Percentiles rank a stretch among this genome's conserved stretches.
These are phyloP conservation scores for Radiomyces spectabilis DNA, from an alignment of 192 early-diverging fungal genomes.

Conservation along the genomic window DNA sequence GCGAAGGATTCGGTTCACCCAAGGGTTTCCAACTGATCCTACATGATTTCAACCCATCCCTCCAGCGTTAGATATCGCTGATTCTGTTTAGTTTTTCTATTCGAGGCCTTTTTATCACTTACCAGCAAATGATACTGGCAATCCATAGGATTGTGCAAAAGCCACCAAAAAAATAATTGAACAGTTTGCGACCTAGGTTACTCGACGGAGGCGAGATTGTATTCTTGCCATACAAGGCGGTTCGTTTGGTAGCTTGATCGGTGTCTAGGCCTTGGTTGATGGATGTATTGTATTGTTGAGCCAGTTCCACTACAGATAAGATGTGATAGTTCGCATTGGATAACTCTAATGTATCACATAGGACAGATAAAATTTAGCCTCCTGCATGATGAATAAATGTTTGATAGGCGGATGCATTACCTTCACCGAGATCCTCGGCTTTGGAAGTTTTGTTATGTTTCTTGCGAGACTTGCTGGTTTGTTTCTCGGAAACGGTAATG, in stretches of 20 bases:
- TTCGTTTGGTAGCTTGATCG: conserved; percentile 21
- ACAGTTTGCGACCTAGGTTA: conserved; percentile 32
- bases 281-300: conserved; percentile 30
- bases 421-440: neutral
- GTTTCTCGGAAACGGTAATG: conserved; percentile 35
- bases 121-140: conserved; percentile 52
- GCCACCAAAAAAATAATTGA: conserved; percentile 56
- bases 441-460: conserved; percentile 7
- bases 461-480: conserved; percentile 9
- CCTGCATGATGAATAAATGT: neutral
- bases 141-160: conserved; percentile 67
- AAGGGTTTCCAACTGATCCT: conserved; percentile 58
- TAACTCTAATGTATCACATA: conserved; percentile 1
- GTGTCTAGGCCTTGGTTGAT: conserved; percentile 26
- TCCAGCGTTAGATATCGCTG: no score
- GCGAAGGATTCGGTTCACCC: conserved; percentile 35
- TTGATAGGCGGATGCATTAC: neutral
- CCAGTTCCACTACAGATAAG: conserved; percentile 30
- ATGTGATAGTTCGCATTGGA: conserved; percentile 38
- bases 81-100: conserved; percentile 31
- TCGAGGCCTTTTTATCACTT: no score
- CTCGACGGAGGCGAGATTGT: conserved; percentile 24
- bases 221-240: conserved; percentile 35
- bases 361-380: neutral
- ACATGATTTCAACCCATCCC: conserved; percentile 22